Conservation (phyloP, 768 basidiomycete genomes). For the Paxillus ammoniavirescens region DNA sequence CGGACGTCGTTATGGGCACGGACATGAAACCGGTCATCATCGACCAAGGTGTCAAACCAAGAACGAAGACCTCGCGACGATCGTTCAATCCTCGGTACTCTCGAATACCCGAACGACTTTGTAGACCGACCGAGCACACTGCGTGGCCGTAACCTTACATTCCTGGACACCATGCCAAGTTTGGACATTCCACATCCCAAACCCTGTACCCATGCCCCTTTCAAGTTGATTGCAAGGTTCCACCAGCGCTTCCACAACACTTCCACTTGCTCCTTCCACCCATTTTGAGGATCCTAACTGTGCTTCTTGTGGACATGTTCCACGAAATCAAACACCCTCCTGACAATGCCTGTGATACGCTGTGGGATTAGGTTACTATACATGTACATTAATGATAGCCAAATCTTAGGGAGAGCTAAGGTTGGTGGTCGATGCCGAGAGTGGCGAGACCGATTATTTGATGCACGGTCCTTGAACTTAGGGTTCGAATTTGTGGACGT, state of each 20-base stretch:
- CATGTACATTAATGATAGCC: no score
- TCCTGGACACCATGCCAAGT: not conserved
- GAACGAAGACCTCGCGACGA: slow-evolving; percentile 3
- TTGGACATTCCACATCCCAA: slow-evolving; percentile 8
- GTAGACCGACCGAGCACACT: slow-evolving; percentile 20
- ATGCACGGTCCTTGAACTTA: no score
- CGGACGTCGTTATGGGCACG: not conserved
- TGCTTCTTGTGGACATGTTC: no score
- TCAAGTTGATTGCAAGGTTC: no score
- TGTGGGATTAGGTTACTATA: no score
- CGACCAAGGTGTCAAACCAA: slow-evolving; percentile 2
- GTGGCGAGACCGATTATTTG: no score
- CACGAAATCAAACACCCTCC: not conserved
- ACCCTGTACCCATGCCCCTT: not conserved
- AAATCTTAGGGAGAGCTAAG: no score
- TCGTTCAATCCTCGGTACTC: slow-evolving; percentile 34
- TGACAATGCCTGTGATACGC: no score
- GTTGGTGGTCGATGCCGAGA: no score
- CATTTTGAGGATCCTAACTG: not conserved
- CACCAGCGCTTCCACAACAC: not conserved
- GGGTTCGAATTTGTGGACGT: not conserved
- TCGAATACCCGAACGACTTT: slow-evolving; percentile 49
- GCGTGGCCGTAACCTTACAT: slow-evolving; percentile 14
- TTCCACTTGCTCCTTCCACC: not conserved
- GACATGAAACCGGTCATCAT: slow-evolving; percentile 7